phyloP scores from a whole-genome alignment of 192 early-diverging fungal genomes.

The Backusella morwellensis region DNA sequence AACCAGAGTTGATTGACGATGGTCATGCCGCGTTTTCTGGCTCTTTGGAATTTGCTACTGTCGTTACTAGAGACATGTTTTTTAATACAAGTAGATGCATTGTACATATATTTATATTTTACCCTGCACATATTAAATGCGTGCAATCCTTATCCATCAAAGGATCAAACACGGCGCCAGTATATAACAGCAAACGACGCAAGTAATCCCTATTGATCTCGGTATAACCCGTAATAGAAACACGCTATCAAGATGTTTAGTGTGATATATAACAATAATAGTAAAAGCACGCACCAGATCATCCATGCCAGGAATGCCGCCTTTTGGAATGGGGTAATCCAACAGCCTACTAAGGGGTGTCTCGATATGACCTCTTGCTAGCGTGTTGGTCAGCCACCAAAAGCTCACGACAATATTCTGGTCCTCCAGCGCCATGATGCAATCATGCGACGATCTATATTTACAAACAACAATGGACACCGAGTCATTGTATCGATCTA shows the following conservation, averaged over 20 bases:
- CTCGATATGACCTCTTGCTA: constrained; percentile 34
- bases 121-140: constrained; percentile 72
- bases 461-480: constrained; percentile 13
- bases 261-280: background rate
- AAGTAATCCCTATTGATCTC: constrained; percentile 66
- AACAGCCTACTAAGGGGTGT: constrained; percentile 45
- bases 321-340: constrained; percentile 56
- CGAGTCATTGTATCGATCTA: background rate
- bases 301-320: constrained; percentile 45
- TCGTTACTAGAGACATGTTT: constrained; percentile 34
- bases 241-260: constrained; percentile 28
- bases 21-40: constrained; percentile 56
- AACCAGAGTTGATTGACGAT: constrained; percentile 87
- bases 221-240: constrained; percentile 71
- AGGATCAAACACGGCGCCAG: constrained; percentile 66
- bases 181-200: constrained; percentile 51
- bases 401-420: constrained; percentile 46
- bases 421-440: constrained; percentile 31
- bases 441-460: background rate
- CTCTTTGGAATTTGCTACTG: constrained; percentile 67
- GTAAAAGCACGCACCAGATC: constrained; percentile 27
- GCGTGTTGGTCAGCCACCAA: constrained; percentile 51
- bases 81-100: too few species aligned
- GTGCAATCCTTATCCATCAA: constrained; percentile 66
- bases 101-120: background rate